These are phyloP conservation scores for Coemansia sp. DNA, from an alignment of 192 early-diverging fungal genomes.

Conservation along the genomic window DNA sequence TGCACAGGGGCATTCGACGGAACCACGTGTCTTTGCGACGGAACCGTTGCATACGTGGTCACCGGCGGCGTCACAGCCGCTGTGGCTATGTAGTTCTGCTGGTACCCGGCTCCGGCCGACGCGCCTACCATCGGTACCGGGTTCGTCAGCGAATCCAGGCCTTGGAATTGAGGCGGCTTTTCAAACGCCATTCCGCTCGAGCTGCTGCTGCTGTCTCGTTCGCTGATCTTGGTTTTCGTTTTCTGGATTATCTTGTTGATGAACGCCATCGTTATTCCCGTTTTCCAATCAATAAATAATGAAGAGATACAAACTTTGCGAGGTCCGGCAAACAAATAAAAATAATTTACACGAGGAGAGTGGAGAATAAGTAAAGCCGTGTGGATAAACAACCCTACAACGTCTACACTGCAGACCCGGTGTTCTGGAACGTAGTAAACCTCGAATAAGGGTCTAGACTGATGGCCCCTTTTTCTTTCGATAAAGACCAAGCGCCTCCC, in stretches of 20 bases:
- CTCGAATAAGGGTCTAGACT: background rate
- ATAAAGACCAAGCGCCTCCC: no score
- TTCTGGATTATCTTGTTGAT: slow-evolving; percentile 59
- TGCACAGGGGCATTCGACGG: slow-evolving; percentile 42
- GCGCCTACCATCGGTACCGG: slow-evolving; percentile 21
- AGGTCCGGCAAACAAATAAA: background rate
- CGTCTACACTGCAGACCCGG: background rate
- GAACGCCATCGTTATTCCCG: slow-evolving; percentile 44
- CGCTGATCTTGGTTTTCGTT: slow-evolving; percentile 55
- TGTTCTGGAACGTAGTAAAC: background rate
- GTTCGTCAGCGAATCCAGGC: slow-evolving; percentile 41
- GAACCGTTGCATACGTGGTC: slow-evolving; percentile 16
- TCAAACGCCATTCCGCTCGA: slow-evolving; percentile 9
- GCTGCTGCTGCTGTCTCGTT: slow-evolving; percentile 24
- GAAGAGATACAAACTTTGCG: background rate
- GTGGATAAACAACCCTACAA: background rate
- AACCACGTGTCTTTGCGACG: slow-evolving; percentile 43
- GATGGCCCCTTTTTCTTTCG: background rate
- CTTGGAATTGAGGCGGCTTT: slow-evolving; percentile 14
- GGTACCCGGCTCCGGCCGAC: slow-evolving; percentile 10
- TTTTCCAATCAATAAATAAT: no score
- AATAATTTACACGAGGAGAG: background rate
- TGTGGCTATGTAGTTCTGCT: slow-evolving; percentile 13
- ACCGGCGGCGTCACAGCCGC: slow-evolving; percentile 15
- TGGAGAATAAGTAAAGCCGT: background rate